Percentiles rank a stretch among this genome's conserved stretches.
Evolutionary conservation across 139 green algal species (phyloP).

Genomic region (Chlorella vulgaris): DNA sequence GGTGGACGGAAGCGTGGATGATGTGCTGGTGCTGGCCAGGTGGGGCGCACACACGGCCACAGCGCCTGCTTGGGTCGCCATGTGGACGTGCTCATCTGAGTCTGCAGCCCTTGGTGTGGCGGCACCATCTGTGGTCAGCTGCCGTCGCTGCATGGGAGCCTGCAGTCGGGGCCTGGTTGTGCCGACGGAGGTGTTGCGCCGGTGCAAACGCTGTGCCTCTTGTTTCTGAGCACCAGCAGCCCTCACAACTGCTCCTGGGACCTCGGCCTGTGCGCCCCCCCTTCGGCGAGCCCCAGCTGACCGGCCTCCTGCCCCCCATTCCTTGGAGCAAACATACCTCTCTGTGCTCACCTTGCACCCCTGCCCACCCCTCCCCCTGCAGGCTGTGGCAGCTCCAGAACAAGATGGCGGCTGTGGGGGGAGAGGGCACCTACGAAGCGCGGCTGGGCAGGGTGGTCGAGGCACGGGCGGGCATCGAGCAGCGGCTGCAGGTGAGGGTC

Average conservation of each 20-base stretch:
- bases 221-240: too few relatives aligned
- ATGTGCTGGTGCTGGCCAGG: conserved; percentile 79
- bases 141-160: too few relatives aligned
- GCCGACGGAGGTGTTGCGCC: too few relatives aligned
- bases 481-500: conserved; percentile 55
- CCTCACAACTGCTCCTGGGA: too few relatives aligned
- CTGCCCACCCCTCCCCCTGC: not conserved
- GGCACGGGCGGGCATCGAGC: conserved; percentile 72
- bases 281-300: too few relatives aligned
- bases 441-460: conserved; percentile 69
- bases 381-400: conserved; percentile 88
- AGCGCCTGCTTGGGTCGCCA: not conserved
- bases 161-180: too few relatives aligned
- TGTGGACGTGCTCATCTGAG: not conserved
- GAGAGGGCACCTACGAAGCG: conserved; percentile 56
- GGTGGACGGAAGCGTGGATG: conserved; percentile 62
- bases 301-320: too few relatives aligned
- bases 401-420: conserved; percentile 85
- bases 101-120: too few relatives aligned
- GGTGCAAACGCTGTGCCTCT: too few relatives aligned
- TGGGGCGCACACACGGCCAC: conserved; percentile 14
- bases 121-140: too few relatives aligned
- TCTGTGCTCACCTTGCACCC: not conserved
- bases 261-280: too few relatives aligned
- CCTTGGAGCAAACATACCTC: too few relatives aligned